These are phyloP conservation scores for Oldenlandia corymbosa DNA, from an alignment of 257 asterid species.

Conservation along the genomic window DNA sequence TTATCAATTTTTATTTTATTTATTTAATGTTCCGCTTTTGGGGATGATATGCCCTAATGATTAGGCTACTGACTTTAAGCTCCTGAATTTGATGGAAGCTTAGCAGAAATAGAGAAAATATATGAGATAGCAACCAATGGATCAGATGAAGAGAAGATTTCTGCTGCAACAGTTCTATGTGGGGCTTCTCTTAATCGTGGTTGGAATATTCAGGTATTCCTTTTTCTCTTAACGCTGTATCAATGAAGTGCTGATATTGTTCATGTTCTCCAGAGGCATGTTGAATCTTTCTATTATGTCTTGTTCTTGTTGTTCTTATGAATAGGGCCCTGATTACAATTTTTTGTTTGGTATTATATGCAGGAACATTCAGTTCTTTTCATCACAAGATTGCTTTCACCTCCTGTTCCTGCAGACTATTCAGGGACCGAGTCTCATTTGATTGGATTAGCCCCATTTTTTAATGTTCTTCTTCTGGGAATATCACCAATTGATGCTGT, in stretches of 20 bases:
- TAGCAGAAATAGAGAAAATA: constrained; percentile 94
- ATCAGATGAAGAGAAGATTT: constrained; percentile 86
- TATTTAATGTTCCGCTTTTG: constrained; percentile 7
- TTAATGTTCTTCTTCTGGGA: constrained; percentile 84
- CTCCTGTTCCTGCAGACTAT: constrained; percentile 64
- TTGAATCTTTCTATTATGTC: no score
- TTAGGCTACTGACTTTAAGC: constrained; percentile 56
- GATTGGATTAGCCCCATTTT: constrained; percentile 73
- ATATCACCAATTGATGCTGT: constrained; percentile 66
- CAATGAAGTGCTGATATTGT: background rate
- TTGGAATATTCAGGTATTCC: constrained; percentile 90
- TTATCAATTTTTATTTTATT: constrained; percentile 26
- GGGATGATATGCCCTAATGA: constrained; percentile 16
- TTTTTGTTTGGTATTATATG: constrained; percentile 26
- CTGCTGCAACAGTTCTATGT: constrained; percentile 85
- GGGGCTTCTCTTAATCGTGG: constrained; percentile 97
- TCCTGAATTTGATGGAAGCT: constrained; percentile 74
- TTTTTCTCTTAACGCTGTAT: constrained; percentile 4
- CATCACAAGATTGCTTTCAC: constrained; percentile 77
- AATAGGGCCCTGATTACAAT: background rate
- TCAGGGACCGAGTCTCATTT: constrained; percentile 80
- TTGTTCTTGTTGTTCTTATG: constrained; percentile 1
- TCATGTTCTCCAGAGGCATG: background rate
- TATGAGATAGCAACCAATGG: constrained; percentile 84
- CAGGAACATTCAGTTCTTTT: constrained; percentile 80